phyloP scores from a whole-genome alignment of 441 rosid genomes.

The Pelargonium exstipulatum region DNA sequence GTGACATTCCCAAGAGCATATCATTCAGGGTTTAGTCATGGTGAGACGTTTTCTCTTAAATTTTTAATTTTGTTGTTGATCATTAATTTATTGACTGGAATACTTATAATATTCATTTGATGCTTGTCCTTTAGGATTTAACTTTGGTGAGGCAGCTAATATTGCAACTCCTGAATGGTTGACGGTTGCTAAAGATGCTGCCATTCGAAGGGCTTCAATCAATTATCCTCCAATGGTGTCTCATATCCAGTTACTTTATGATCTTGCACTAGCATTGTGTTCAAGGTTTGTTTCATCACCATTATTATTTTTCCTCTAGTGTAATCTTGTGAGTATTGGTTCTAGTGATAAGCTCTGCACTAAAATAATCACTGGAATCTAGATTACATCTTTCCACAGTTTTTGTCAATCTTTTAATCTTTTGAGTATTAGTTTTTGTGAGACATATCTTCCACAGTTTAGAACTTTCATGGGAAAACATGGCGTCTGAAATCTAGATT shows the following conservation, averaged over 20 bases:
- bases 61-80: neutral
- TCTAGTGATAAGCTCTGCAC: neutral
- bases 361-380: no score
- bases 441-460: neutral
- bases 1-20: conserved; percentile 99
- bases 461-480: neutral
- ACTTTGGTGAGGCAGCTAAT: conserved; percentile 84
- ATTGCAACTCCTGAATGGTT: conserved; percentile 97
- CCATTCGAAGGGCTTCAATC: conserved; percentile 92
- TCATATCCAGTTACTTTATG: conserved; percentile 96
- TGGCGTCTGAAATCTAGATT: neutral
- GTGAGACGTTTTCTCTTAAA: conserved; percentile 30
- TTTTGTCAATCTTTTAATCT: no score
- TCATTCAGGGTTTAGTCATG: conserved; percentile 98
- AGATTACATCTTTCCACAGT: no score
- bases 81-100: conserved; percentile 12
- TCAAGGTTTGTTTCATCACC: conserved; percentile 51
- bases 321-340: neutral
- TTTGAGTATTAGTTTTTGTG: neutral
- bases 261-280: conserved; percentile 71
- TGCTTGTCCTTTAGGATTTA: conserved; percentile 48
- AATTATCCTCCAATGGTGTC: conserved; percentile 98
- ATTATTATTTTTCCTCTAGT: conserved; percentile 13
- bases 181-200: conserved; percentile 80
- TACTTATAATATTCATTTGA: conserved; percentile 14